Base-by-base conservation (phyloP, 2,329 filamentous ascomycete species). In the Trichoderma sp. region DNA sequence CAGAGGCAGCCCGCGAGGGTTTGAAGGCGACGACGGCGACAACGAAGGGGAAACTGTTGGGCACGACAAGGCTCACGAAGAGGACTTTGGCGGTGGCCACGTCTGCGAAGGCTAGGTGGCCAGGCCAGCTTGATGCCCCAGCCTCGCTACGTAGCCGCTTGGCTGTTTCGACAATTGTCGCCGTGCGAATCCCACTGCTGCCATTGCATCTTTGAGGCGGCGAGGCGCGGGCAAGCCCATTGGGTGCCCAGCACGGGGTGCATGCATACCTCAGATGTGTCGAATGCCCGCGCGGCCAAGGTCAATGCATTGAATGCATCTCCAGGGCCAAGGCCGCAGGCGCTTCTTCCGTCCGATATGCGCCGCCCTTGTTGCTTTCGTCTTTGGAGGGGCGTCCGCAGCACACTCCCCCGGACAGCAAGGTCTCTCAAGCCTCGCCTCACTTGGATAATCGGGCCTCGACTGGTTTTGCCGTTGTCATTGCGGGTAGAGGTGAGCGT, bases 1-100 rank as follows among this genome's bases (percentile, higher is more conserved):
- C 50, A 63, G 59, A 63, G 59, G 59, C 59, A 63, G 59, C 59
- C 59, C 44, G 59, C 47, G 59, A 47, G 48, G 39, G 34, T 39
- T 52, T 52, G 59, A 30, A 43, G 44, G 43, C n/a, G 26, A 52
- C 17, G 17, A 30, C 7, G 48, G 24, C 26, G 34, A 44, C n/a
- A 19, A 52, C 17, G 17, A 30, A 21, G 48, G 39, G 41, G 24
- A 44, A 44, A 39, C 3, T 12, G 50, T 62, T 54, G 39, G 41
- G 48, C 50, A 52, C 19, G 30, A 48, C n/a, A 45, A 45, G 59
- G 28, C 48, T 45, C 50, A 24, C 24, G 9, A 43, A 26, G 24
- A 39, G 30, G 50, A 24, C 15, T 19, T 63, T 43, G 41, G 21
- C 15, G 9, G 7, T 17, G 43, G n/a, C 43, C 56, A 58, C 56